These are phyloP conservation scores for Dothistroma pini DNA, from an alignment of 2,329 filamentous ascomycete genomes.

Conservation along the genomic window DNA sequence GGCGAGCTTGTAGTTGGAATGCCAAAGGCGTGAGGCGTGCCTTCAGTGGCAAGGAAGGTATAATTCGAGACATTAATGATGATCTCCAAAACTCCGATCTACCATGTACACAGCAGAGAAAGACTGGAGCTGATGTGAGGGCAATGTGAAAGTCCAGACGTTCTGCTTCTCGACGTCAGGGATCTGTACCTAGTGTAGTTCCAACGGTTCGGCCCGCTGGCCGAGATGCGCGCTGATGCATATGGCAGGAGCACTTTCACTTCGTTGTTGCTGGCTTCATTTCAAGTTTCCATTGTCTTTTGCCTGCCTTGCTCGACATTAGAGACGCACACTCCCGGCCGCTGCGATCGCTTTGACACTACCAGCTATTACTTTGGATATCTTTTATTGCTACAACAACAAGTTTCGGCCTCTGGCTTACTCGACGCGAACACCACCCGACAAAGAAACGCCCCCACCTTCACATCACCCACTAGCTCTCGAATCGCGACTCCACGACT, in stretches of 20 bases:
- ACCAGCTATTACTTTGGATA: not conserved
- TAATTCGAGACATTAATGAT: conserved; percentile 4
- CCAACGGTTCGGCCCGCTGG: not conserved
- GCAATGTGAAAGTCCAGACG: not conserved
- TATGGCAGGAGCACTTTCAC: conserved; percentile 4
- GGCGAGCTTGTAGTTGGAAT: conserved; percentile 29
- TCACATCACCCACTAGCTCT: not conserved
- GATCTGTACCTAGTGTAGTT: not conserved
- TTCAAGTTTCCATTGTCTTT: not conserved
- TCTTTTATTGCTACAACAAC: not conserved
- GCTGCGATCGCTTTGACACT: not conserved
- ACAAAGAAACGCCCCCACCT: not conserved
- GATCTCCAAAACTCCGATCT: not conserved
- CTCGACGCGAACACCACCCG: not conserved
- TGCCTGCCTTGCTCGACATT: not conserved
- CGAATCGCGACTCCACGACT: not conserved
- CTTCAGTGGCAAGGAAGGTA: conserved; percentile 26
- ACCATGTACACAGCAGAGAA: not conserved
- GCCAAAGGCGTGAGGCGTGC: conserved; percentile 28
- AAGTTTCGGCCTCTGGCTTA: not conserved
- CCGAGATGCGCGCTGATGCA: conserved; percentile 1
- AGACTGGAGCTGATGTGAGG: not conserved
- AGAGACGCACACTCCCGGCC: not conserved
- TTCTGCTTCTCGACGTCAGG: not conserved
- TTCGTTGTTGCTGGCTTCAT: not conserved